Evolutionary conservation across 768 basidiomycete species (phyloP).

Genomic region (Suillus occidentalis): DNA sequence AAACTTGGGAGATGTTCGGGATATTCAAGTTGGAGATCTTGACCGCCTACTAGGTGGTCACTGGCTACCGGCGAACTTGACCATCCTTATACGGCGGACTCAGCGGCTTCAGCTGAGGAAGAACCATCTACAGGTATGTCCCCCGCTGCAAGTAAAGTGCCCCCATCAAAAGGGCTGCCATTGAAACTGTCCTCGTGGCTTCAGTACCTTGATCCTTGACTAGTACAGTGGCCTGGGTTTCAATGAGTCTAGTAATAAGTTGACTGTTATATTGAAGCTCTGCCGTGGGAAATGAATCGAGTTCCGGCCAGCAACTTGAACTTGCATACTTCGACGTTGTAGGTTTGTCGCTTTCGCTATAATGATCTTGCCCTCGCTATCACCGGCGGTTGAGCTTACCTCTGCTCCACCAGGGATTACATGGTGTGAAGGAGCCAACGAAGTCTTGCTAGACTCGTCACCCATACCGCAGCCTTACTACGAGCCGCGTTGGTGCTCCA

Average conservation of each 20-base stretch:
- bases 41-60: background rate
- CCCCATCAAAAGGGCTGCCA: too few relatives aligned
- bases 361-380: conserved; percentile 68
- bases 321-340: conserved; percentile 81
- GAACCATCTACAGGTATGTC: background rate
- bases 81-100: too few relatives aligned
- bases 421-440: conserved; percentile 84
- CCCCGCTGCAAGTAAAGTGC: too few relatives aligned
- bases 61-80: too few relatives aligned
- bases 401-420: conserved; percentile 55
- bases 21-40: background rate
- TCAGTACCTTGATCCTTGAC: too few relatives aligned
- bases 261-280: too few relatives aligned
- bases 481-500: conserved; percentile 80
- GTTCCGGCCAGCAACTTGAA: too few relatives aligned
- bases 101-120: too few relatives aligned
- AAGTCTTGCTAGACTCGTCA: conserved; percentile 75
- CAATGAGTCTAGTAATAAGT: too few relatives aligned
- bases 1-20: background rate
- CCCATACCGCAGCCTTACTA: conserved; percentile 94
- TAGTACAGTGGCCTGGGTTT: too few relatives aligned
- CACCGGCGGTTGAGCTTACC: conserved; percentile 24
- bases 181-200: too few relatives aligned
- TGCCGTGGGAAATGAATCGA: conserved; percentile 15
- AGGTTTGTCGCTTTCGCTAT: conserved; percentile 91